Percentiles rank a stretch among this genome's conserved stretches.
Evolutionary conservation across 1,139 yeast species (phyloP).

Genomic region (Arxiozyma bovina): DNA sequence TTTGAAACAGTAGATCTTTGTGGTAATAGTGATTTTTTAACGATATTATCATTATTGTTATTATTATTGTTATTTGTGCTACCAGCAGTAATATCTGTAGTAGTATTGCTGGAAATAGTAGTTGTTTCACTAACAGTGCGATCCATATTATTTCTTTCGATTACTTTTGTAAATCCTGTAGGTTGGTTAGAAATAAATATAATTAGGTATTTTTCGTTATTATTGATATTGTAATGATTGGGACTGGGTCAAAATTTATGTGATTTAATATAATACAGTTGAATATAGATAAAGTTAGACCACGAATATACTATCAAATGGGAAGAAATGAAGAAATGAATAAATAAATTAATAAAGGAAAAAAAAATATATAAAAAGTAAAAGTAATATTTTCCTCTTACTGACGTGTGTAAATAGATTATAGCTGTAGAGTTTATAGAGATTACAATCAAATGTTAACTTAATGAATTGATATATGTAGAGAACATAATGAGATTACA

Average conservation of each 20-base stretch:
- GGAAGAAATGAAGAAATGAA: too few relatives aligned
- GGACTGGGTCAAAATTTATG: background rate
- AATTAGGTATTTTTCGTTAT: too few relatives aligned
- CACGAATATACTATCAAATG: background rate
- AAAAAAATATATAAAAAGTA: too few relatives aligned
- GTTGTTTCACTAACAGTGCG: background rate
- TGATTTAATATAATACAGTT: background rate
- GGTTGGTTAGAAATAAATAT: background rate
- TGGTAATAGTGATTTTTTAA: slow-evolving; percentile 25
- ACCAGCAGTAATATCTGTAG: background rate
- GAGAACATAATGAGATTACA: too few relatives aligned
- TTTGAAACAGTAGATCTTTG: slow-evolving; percentile 53
- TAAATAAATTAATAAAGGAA: too few relatives aligned
- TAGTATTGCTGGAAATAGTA: background rate
- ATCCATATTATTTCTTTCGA: background rate
- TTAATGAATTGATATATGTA: too few relatives aligned
- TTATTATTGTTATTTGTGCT: background rate
- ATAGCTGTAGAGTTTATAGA: too few relatives aligned
- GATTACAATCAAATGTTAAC: too few relatives aligned
- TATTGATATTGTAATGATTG: too few relatives aligned
- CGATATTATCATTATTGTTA: background rate
- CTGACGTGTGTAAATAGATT: background rate
- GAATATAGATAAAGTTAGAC: background rate
- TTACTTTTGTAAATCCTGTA: background rate
- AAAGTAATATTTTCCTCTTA: too few relatives aligned